These are phyloP conservation scores for Sugiyamaella grinbergsii DNA, from an alignment of 1,139 yeast genomes.

Conservation along the genomic window DNA sequence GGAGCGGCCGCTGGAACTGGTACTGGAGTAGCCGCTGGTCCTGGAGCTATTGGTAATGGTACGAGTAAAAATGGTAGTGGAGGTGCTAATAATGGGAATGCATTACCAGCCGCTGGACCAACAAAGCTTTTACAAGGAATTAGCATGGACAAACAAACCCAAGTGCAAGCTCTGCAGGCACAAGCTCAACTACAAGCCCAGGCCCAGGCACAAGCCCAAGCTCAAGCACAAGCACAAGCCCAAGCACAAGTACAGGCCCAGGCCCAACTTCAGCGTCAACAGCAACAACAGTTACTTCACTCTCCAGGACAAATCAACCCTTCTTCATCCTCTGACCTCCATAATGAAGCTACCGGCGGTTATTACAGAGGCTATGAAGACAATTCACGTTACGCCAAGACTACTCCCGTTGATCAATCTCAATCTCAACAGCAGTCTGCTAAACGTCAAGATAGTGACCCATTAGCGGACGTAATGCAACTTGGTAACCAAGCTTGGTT, in stretches of 20 bases:
- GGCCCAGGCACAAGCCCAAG: slow-evolving; percentile 24
- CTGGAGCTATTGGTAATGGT: slow-evolving; percentile 1
- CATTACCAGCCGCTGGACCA: slow-evolving; percentile 12
- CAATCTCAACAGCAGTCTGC: slow-evolving; percentile 10
- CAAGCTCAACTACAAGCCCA: slow-evolving; percentile 23
- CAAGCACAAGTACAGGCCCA: slow-evolving; percentile 23
- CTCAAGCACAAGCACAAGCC: slow-evolving; percentile 24
- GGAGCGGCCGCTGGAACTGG: slow-evolving; percentile 12
- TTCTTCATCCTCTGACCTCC: slow-evolving; percentile 7
- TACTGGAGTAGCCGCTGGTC: background rate
- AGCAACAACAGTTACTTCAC: slow-evolving; percentile 26
- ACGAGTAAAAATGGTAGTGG: background rate
- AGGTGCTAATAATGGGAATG: slow-evolving; percentile 7
- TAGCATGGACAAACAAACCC: slow-evolving; percentile 10
- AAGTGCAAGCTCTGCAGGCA: slow-evolving; percentile 17
- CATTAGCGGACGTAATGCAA: slow-evolving; percentile 13
- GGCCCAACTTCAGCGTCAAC: slow-evolving; percentile 32
- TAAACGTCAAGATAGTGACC: slow-evolving; percentile 18
- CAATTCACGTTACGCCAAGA: slow-evolving; percentile 3
- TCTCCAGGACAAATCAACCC: slow-evolving; percentile 1
- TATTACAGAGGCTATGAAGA: slow-evolving; percentile 11
- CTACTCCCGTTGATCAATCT: background rate
- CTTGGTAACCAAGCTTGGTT: slow-evolving; percentile 22
- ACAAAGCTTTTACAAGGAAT: slow-evolving; percentile 3
- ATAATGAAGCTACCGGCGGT: slow-evolving; percentile 8